These are phyloP conservation scores for Athelia psychrophila DNA, from an alignment of 1,284 basidiomycete species.

Conservation along the genomic window DNA sequence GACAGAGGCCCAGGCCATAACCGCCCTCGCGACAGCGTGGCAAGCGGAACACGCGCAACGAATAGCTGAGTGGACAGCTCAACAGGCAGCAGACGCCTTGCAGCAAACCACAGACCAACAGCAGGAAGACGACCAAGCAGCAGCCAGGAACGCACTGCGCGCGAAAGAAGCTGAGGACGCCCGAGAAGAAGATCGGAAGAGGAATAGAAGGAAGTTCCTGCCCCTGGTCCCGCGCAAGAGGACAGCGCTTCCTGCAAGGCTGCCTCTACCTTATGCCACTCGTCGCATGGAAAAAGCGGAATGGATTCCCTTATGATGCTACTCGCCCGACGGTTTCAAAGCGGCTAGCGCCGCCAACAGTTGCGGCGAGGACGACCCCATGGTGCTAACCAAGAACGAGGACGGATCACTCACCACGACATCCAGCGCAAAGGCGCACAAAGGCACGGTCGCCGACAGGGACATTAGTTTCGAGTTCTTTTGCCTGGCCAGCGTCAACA, in stretches of 20 bases:
- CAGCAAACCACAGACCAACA: not conserved
- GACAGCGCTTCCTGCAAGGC: not conserved
- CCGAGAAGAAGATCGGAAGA: not conserved
- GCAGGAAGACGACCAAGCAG: not conserved
- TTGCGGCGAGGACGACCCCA: not conserved
- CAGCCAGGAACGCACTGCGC: not conserved
- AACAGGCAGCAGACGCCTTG: not conserved
- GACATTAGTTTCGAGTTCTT: not conserved
- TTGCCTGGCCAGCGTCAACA: not conserved
- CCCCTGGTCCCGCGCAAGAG: not conserved
- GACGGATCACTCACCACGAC: not conserved
- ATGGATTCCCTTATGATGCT: not conserved
- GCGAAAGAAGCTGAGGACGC: not conserved
- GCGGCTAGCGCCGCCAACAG: not conserved
- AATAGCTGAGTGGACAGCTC: not conserved
- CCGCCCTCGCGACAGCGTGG: not conserved
- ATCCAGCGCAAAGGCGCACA: not conserved
- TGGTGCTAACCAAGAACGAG: not conserved
- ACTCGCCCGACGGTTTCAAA: not conserved
- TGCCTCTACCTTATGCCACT: not conserved
- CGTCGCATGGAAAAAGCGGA: not conserved
- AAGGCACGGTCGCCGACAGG: not conserved
- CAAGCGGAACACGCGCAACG: not conserved
- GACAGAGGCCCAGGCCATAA: not conserved
- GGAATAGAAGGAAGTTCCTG: not conserved